phyloP scores from a whole-genome alignment of 768 basidiomycete genomes.

The Mycena floridula region DNA sequence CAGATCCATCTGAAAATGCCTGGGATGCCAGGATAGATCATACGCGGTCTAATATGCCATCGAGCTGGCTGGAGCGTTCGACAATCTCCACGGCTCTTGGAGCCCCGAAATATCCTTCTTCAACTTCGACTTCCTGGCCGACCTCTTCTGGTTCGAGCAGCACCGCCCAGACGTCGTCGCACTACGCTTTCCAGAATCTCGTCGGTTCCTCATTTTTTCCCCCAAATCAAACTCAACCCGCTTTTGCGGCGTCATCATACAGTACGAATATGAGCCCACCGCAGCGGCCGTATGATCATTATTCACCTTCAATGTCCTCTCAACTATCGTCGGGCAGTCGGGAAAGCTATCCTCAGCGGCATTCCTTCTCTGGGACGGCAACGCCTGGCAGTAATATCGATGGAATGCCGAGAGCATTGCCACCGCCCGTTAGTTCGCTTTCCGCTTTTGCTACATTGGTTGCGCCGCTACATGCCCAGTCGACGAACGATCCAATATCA shows the following conservation, averaged over 20 bases:
- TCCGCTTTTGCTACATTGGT: background rate
- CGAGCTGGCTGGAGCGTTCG: too few species aligned
- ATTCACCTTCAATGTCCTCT: background rate
- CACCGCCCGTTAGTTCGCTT: background rate
- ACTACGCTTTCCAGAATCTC: too few species aligned
- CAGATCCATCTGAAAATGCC: too few species aligned
- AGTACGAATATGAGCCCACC: background rate
- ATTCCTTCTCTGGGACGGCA: background rate
- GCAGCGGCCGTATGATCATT: background rate
- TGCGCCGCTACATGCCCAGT: background rate
- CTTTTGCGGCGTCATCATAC: background rate
- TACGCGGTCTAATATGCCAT: too few species aligned
- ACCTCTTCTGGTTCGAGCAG: too few species aligned
- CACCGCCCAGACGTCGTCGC: too few species aligned
- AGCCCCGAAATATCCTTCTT: too few species aligned
- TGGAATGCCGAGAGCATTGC: background rate
- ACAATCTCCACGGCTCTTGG: too few species aligned
- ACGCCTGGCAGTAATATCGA: too few species aligned
- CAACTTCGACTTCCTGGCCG: too few species aligned
- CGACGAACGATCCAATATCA: background rate
- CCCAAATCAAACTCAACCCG: background rate
- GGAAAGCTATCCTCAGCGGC: background rate
- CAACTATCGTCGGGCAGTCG: background rate
- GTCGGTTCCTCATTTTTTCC: background rate
- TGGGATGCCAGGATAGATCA: too few species aligned